phyloP scores from a whole-genome alignment of 306 rosid species.

The Cucumis cinereus region DNA sequence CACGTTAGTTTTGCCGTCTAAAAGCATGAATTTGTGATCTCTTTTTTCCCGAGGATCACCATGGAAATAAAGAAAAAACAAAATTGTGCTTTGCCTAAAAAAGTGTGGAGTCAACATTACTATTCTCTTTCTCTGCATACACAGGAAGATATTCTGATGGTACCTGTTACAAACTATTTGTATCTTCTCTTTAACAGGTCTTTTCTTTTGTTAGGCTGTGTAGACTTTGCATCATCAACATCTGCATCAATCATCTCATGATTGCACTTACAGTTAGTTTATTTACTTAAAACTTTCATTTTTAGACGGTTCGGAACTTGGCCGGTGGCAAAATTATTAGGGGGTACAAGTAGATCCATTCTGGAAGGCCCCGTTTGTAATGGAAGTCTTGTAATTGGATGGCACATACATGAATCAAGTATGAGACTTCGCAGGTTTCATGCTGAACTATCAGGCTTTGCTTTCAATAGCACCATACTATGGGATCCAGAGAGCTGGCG shows the following conservation, averaged over 20 bases:
- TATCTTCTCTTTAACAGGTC: neutral
- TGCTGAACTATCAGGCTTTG: constrained; percentile 71
- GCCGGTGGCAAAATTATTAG: constrained; percentile 46
- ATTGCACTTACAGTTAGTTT: constrained; percentile 2
- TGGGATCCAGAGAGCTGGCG: constrained; percentile 85
- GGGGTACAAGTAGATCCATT: constrained; percentile 21
- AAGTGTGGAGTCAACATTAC: neutral
- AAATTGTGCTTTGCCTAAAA: neutral
- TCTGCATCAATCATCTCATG: neutral
- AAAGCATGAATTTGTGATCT: neutral
- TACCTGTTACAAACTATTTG: constrained; percentile 3
- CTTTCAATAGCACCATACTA: constrained; percentile 79
- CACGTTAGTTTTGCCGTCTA: neutral
- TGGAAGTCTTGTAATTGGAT: constrained; percentile 71
- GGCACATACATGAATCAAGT: constrained; percentile 50
- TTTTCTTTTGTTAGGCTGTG: neutral
- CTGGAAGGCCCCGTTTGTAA: constrained; percentile 76
- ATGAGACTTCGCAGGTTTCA: constrained; percentile 43
- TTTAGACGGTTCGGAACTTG: constrained; percentile 84
- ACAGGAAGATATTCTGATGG: neutral
- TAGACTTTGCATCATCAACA: neutral
- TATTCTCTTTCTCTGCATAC: neutral
- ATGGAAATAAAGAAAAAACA: neutral
- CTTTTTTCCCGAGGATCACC: neutral
- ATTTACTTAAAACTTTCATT: constrained; percentile 6